Evolutionary conservation across 1,284 basidiomycete species (phyloP).

Genomic region (Cystobasidiaceae sp.): DNA sequence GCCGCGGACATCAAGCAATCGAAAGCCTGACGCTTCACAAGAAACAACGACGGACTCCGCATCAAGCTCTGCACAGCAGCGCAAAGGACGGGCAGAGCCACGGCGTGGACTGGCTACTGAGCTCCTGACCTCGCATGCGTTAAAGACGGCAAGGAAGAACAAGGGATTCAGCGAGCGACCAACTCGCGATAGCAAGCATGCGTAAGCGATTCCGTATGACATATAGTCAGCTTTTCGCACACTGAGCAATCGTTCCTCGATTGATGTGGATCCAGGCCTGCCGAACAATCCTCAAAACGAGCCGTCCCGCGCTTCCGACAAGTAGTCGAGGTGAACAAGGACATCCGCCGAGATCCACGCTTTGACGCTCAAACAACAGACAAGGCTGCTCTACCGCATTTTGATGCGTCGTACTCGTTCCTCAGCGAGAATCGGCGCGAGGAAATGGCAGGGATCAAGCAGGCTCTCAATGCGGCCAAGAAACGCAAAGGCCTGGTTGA

Average conservation of each 20-base stretch:
- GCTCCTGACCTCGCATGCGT: not conserved
- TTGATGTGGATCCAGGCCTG: constrained; percentile 57
- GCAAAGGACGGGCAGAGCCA: not conserved
- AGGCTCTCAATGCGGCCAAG: constrained; percentile 62
- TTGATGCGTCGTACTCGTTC: constrained; percentile 72
- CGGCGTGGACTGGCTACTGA: constrained; percentile 4
- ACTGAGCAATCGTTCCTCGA: not conserved
- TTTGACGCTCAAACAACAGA: constrained; percentile 72
- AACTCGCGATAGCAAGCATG: constrained; percentile 74
- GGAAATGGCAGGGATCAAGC: constrained; percentile 64
- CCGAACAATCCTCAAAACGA: constrained; percentile 75
- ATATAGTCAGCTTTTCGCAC: not conserved
- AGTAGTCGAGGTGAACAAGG: constrained; percentile 66
- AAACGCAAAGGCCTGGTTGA: constrained; percentile 56
- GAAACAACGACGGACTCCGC: not conserved
- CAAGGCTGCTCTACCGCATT: constrained; percentile 59
- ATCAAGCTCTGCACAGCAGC: not conserved
- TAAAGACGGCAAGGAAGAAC: not conserved
- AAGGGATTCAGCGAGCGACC: constrained; percentile 43
- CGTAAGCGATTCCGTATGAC: constrained; percentile 56
- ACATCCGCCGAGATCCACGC: constrained; percentile 78
- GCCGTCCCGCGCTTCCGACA: constrained; percentile 72
- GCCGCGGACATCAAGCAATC: no score
- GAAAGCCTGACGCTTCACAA: not conserved
- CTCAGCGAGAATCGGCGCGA: constrained; percentile 61